phyloP scores from a whole-genome alignment of 257 asterid genomes.

The Penstemon newberryi region DNA sequence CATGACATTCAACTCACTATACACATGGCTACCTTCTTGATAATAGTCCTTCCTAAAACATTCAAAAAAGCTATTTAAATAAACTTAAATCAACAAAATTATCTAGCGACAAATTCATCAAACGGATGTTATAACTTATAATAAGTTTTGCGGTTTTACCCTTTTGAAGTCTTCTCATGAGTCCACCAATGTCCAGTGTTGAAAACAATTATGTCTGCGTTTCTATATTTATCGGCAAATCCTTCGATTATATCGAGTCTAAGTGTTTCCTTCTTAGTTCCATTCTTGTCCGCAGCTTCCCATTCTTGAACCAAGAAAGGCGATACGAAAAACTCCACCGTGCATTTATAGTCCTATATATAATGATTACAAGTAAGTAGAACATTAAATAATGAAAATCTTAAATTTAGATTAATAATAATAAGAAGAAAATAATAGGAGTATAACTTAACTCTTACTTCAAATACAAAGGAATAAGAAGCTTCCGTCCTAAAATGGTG shows the following conservation, averaged over 20 bases:
- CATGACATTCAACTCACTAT: slow-evolving; percentile 47
- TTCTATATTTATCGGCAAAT: slow-evolving; percentile 53
- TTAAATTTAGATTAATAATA: not conserved
- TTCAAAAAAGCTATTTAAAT: not conserved
- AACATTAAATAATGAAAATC: not conserved
- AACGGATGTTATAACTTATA: not conserved
- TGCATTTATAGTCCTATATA: slow-evolving; percentile 60
- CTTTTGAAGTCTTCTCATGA: slow-evolving; percentile 73
- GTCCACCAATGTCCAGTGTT: slow-evolving; percentile 95
- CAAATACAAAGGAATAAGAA: slow-evolving; percentile 59
- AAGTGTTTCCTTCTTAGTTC: slow-evolving; percentile 70
- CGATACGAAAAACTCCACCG: slow-evolving; percentile 66
- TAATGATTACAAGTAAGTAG: not conserved
- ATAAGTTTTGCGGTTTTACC: slow-evolving; percentile 48
- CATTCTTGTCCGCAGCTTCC: slow-evolving; percentile 43
- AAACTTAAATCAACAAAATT: not conserved
- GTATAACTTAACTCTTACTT: slow-evolving; percentile 39
- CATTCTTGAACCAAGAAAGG: slow-evolving; percentile 81
- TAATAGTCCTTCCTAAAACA: slow-evolving; percentile 67
- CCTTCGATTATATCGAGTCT: slow-evolving; percentile 57
- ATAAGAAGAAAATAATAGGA: no score
- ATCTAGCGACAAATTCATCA: not conserved
- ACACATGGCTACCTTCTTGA: slow-evolving; percentile 79
- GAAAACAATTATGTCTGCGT: slow-evolving; percentile 62
- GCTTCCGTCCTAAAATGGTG: slow-evolving; percentile 57